Base-by-base conservation (phyloP, 345 rosid genomes). In the Chamaenerion angustifolium region DNA sequence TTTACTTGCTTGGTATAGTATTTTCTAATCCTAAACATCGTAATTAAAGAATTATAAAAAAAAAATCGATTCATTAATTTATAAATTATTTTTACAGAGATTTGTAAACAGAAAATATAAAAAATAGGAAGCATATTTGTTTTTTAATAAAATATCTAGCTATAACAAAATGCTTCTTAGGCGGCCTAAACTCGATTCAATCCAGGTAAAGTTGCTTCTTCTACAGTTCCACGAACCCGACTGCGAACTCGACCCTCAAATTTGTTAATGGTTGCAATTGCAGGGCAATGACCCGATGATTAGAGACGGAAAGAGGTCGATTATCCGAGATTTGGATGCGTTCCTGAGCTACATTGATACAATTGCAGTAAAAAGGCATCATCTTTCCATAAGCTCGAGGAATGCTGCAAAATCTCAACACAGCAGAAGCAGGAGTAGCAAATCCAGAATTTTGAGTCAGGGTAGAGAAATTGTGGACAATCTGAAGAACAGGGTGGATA, bases 221-320 rank as follows among this genome's bases (percentile, higher is more conserved):
- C 12, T 44, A 1, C 2, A 47, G 60, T 55, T 62, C 11, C 12
- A 42, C 27, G 11, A 16, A 11, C 25, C 13, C 11, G 13, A 17
- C 25, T 47, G 50, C n/a, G 1, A 47, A 17, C 25, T 16, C 13
- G 50, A 47, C 13, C 25, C 25, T 19, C 11, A 6, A 27, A 11
- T 1, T 8, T 17, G n/a, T 42, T 8, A 3, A 3, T 46, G 16
- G 16, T 23, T 43, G 42, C 42, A 25, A 14, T 45, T 53, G 52
- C 58, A 80, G 85, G 80, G 65, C 56, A 69, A 69, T 56, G 88
- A 79, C 77, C 82, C 87, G 40, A 79, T 80, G 85, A 77, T 89
- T 61, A 69, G 82, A 67, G 85, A 60, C 55, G 83, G 93, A 15
- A 89, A 80, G 65, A 78, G 75, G 75, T 70, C 87, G 43, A 57